Evolutionary conservation across 2,329 filamentous ascomycete genomes (phyloP), one percentile per base, ranked within the genome.

Genomic region (Dactylellina parvicollis): DNA sequence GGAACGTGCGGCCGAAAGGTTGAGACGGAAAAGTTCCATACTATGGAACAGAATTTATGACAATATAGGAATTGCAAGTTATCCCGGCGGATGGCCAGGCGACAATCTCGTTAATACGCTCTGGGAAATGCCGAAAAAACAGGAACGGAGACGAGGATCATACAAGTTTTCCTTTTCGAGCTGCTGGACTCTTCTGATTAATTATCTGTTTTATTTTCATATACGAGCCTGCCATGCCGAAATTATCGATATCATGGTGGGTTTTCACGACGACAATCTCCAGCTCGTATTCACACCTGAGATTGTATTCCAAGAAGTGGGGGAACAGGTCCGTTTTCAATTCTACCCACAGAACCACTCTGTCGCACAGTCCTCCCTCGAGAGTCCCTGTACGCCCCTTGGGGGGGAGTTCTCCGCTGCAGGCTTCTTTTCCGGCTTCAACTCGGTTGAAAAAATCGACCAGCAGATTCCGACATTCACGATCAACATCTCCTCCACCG

Each of bases 361-460:
- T 54, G 87, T 92, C 67, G 90, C 88, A 10, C 89, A 92, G 83
- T 92, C 90, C 49, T 88, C 84, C 77, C 93, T 93, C 78, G 88
- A 90, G 77, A 81, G 85, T 60, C 90, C 90, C 12, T 92, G 90
- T 82, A 80, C 85, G 20, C 89, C 90, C 50, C 85, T 90, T 76
- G 78, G 79, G 40, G 49, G 50, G 20, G 40, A 61, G 12, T 47
- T 34, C 8, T 75, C 67, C 16, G 54, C 55, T n/a, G 57, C 78
- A 79, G 88, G 88, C 72, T 84, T 93, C 82, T 89, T 85, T 82
- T 88, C 87, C 1, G 89, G 89, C 67, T 90, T 87, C 83, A 72
- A 65, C 38, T 34, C 61, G 9, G 59, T 72, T 22, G 47, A 59
- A 36, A 59, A 52, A 18, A 24, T 64, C 32, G 50, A 65, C 28